Conservation (phyloP, 805 yeast species). For the Wickerhamomyces rabaulensis region DNA sequence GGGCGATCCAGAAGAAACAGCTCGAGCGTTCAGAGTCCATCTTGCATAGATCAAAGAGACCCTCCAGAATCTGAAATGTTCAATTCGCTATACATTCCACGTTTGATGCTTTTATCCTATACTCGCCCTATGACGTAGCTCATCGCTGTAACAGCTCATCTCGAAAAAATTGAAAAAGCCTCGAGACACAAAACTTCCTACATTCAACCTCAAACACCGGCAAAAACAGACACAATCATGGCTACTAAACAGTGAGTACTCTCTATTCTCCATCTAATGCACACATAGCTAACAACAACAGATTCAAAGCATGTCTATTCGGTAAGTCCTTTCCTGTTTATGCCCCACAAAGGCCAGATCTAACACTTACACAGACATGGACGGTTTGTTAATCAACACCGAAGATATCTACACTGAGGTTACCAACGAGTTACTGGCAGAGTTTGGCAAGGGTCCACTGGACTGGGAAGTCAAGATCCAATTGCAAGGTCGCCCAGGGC, state of each 20-base stretch:
- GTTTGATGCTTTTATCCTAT: neutral
- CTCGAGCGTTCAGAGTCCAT: neutral
- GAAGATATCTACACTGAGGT: constrained; percentile 88
- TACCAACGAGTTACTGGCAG: constrained; percentile 57
- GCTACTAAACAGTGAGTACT: neutral
- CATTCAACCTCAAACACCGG: too few species aligned
- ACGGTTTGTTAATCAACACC: constrained; percentile 87
- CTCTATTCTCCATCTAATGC: neutral
- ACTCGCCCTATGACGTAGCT: neutral
- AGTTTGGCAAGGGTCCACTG: constrained; percentile 70
- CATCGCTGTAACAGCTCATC: neutral
- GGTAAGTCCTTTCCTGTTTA: constrained; percentile 38
- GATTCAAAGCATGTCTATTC: constrained; percentile 63
- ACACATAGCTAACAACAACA: constrained; percentile 1
- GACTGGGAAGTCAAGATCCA: constrained; percentile 89
- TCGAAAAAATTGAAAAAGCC: neutral
- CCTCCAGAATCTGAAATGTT: neutral
- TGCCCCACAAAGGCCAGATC: neutral
- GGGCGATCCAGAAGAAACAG: neutral
- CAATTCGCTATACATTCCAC: too few species aligned
- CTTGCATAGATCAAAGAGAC: neutral
- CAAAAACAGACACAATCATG: too few species aligned
- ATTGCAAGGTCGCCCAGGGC: constrained; percentile 90
- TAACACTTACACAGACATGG: constrained; percentile 59
- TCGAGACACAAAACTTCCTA: too few species aligned